These are phyloP conservation scores for Phytopythium cucurbitacearum DNA, from an alignment of 352 stramenopile species.

Conservation along the genomic window DNA sequence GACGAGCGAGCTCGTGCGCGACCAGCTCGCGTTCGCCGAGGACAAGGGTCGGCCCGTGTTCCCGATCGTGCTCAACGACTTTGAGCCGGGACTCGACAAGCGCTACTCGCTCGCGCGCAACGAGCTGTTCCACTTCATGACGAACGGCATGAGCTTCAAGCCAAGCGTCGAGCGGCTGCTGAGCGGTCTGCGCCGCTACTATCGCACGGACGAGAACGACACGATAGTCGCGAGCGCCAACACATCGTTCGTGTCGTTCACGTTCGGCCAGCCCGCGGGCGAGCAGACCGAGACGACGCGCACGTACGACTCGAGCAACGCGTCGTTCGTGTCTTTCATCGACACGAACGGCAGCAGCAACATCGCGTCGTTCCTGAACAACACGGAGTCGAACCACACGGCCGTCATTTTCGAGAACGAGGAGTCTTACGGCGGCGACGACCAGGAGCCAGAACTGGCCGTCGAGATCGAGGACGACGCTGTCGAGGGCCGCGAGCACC, in stretches of 20 bases:
- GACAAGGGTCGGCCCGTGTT: slow-evolving; percentile 83
- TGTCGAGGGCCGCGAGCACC: slow-evolving; percentile 3
- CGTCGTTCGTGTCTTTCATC: slow-evolving; percentile 7
- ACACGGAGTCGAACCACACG: neutral
- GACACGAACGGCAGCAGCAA: slow-evolving; percentile 10
- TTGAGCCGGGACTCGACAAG: slow-evolving; percentile 70
- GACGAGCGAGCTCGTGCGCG: slow-evolving; percentile 63
- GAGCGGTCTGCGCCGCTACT: slow-evolving; percentile 32
- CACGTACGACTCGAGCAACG: slow-evolving; percentile 9
- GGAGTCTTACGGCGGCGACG: slow-evolving; percentile 11
- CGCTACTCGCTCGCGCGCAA: slow-evolving; percentile 78
- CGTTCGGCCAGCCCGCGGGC: slow-evolving; percentile 13
- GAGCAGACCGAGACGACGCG: slow-evolving; percentile 1
- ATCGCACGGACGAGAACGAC: slow-evolving; percentile 14
- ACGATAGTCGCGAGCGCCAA: slow-evolving; percentile 28
- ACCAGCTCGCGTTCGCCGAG: slow-evolving; percentile 80
- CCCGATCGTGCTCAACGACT: slow-evolving; percentile 72
- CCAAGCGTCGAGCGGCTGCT: slow-evolving; percentile 51
- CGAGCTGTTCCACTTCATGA: slow-evolving; percentile 79
- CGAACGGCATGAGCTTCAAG: slow-evolving; percentile 66
- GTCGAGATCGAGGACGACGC: slow-evolving; percentile 4
- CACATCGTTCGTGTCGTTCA: slow-evolving; percentile 42
- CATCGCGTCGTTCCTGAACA: slow-evolving; percentile 1
- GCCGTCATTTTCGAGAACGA: slow-evolving; percentile 25
- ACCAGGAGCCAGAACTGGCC: slow-evolving; percentile 8